phyloP scores from a whole-genome alignment of 768 basidiomycete species.

The Fomitopsis pulvina region DNA sequence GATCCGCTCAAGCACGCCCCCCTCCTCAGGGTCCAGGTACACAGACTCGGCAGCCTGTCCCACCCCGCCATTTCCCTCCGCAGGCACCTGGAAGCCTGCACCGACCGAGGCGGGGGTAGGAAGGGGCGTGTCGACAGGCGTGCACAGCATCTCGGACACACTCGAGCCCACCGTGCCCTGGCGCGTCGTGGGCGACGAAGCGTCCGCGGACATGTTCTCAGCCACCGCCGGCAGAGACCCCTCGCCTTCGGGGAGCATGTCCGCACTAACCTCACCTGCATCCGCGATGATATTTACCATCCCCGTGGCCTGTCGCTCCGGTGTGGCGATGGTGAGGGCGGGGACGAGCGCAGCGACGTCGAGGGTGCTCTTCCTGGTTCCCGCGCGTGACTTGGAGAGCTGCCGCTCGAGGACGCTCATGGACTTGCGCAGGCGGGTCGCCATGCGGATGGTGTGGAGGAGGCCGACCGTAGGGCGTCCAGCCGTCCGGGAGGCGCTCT shows the following conservation, averaged over 20 bases:
- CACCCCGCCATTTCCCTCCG: neutral
- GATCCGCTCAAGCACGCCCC: neutral
- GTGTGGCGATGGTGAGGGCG: constrained; percentile 1
- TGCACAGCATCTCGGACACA: neutral
- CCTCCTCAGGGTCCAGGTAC: neutral
- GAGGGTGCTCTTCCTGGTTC: neutral
- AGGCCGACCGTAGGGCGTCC: constrained; percentile 27
- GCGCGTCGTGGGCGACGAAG: neutral
- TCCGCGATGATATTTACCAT: neutral
- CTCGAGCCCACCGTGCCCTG: neutral
- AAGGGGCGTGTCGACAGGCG: neutral
- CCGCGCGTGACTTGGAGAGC: neutral
- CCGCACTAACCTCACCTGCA: neutral
- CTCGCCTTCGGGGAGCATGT: neutral
- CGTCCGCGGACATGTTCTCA: neutral
- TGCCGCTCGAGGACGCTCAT: constrained; percentile 4
- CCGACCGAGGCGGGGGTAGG: neutral
- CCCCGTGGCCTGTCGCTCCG: neutral
- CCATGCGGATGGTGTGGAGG: constrained; percentile 24
- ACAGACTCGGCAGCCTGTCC: neutral
- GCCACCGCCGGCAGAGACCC: neutral
- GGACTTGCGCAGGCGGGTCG: constrained; percentile 21
- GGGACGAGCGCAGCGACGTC: neutral
- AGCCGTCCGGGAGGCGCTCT: constrained; percentile 42
- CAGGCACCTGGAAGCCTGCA: neutral